Conservation (phyloP, 1,284 basidiomycete species). For the Polyporus tsugae region DNA sequence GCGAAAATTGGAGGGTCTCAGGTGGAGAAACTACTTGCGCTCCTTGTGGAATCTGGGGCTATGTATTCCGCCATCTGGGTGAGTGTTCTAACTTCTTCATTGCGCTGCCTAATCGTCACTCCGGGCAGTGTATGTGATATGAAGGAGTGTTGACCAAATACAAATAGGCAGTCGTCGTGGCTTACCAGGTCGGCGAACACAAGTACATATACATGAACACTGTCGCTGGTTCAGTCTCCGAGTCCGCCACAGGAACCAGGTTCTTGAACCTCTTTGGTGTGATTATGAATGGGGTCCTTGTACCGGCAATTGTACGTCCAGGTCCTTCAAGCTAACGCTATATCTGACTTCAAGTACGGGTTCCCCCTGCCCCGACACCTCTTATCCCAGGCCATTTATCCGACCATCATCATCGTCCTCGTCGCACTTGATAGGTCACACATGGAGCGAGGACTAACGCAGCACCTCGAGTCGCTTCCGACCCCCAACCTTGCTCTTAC, state of each 20-base stretch:
- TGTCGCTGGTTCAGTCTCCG: too few relatives aligned
- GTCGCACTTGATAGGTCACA: background rate
- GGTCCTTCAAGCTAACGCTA: background rate
- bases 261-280: background rate
- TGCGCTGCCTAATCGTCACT: too few relatives aligned
- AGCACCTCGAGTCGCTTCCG: too few relatives aligned
- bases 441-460: background rate
- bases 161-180: background rate
- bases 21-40: background rate
- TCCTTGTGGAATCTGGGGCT: background rate
- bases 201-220: too few relatives aligned
- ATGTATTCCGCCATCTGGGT: background rate
- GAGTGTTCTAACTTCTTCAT: background rate
- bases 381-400: background rate
- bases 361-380: too few relatives aligned
- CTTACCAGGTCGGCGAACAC: background rate
- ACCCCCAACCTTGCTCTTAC: too few relatives aligned
- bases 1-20: background rate
- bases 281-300: background rate
- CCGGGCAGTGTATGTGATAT: too few relatives aligned
- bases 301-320: background rate
- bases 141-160: background rate
- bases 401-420: constrained; percentile 5
- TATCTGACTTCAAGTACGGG: background rate
- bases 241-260: too few relatives aligned